These are phyloP conservation scores for Pseudogymnoascus sp. DNA, from an alignment of 2,329 filamentous ascomycete species.

Conservation along the genomic window DNA sequence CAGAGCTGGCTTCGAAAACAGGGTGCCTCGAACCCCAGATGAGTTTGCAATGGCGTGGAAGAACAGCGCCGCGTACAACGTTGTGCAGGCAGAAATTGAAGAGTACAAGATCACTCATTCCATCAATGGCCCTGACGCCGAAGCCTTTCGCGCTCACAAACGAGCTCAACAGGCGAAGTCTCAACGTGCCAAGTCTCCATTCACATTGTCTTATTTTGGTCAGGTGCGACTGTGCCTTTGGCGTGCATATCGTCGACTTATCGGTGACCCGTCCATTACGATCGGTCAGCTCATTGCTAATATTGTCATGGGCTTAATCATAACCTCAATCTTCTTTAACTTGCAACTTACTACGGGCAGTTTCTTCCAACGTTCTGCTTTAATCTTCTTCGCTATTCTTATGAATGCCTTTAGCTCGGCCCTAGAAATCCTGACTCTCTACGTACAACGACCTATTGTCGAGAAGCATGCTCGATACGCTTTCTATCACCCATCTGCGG, in stretches of 20 bases:
- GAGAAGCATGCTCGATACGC: conserved; percentile 83
- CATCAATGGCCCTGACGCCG: conserved; percentile 21
- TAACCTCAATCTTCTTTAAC: conserved; percentile 59
- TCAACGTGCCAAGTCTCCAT: conserved; percentile 38
- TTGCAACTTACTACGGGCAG: conserved; percentile 44
- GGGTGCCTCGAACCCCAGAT: conserved; percentile 45
- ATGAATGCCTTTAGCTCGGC: conserved; percentile 54
- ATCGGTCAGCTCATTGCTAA: conserved; percentile 37
- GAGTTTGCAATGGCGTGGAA: conserved; percentile 47
- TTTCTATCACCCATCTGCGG: conserved; percentile 78
- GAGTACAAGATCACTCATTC: conserved; percentile 39
- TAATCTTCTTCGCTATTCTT: conserved; percentile 62
- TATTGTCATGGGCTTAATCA: conserved; percentile 51
- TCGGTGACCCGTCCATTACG: conserved; percentile 56
- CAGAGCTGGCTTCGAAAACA: conserved; percentile 47
- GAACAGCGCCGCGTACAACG: conserved; percentile 35
- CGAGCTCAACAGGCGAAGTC: conserved; percentile 35
- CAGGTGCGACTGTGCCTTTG: conserved; percentile 75
- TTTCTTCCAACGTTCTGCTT: conserved; percentile 55
- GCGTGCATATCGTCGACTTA: conserved; percentile 69
- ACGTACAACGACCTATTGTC: conserved; percentile 79
- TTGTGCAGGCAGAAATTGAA: conserved; percentile 38
- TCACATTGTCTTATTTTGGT: conserved; percentile 52
- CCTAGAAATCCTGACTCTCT: conserved; percentile 45
- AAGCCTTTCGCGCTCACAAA: conserved; percentile 32